Base-by-base conservation (phyloP, 352 stramenopile genomes). In the Phytophthora foliorum region DNA sequence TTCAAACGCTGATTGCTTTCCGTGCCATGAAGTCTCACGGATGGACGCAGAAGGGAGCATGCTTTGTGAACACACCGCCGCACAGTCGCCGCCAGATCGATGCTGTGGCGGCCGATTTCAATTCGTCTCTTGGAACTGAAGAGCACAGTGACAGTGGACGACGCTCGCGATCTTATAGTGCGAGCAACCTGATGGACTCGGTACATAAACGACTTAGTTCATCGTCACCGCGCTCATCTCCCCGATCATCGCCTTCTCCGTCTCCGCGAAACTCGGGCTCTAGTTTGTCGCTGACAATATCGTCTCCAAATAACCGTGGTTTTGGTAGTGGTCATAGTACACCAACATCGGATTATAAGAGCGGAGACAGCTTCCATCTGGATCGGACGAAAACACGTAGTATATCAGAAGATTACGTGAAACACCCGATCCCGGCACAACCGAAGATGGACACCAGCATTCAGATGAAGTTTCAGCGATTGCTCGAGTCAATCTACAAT, bases 381-480 rank as follows among this genome's bases (percentile, higher is more conserved):
- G 84, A 92, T 48, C 72, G 81, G 45, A 22, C 46, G 14, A 94
- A 94, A 39, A 81, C 78, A 8, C 81, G 89, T 27, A 94, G 87
- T 59, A 80, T 93, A 17, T 95, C 87, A 14, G 89, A 96, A 75
- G 89, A 95, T 19, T 86, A 91, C 52, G 64, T 80, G 25, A 90
- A 90, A 14, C 65, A 85, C 4, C 69, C 75, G n/a, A 34, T 87
- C 24, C 75, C 83, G 36, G 58, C 66, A 9, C 82, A 94, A 53
- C 81, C 86, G 1, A 94, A 95, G 71, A 96, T 96, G 89, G 89
- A 96, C 65, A 53, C 77, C 10, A 90, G 94, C 58, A 90, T 94
- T 34, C 89, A 96, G 54, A 69, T 88, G 36, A 84, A 92, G 69
- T 94, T 93, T 57, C 91, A 96, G 39, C 75, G 84, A 7, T 68